Evolutionary conservation across 495 filamentous ascomycete genomes (phyloP).

Genomic region (Neurospora sp.): DNA sequence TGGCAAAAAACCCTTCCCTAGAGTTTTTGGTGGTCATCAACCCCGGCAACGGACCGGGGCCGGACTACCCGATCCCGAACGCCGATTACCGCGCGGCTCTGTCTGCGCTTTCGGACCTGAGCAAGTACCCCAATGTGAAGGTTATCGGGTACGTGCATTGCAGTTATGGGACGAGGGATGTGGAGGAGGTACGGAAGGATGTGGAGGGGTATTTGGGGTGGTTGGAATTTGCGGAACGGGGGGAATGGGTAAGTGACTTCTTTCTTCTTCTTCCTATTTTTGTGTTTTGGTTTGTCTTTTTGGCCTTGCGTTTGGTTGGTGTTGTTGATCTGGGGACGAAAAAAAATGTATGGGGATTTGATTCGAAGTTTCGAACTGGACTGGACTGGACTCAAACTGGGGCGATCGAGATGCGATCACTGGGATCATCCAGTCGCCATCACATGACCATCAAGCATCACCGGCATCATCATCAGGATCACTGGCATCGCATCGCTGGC

Average conservation of each 20-base stretch:
- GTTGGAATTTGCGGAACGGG: too few species aligned
- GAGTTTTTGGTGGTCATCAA: slow-evolving; percentile 48
- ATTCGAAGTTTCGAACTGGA: neutral
- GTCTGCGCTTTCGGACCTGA: slow-evolving; percentile 24
- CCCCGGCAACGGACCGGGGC: slow-evolving; percentile 44
- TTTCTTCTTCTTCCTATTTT: too few species aligned
- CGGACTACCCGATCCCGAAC: slow-evolving; percentile 30
- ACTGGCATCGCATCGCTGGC: neutral
- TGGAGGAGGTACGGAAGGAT: slow-evolving; percentile 31
- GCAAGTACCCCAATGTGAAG: slow-evolving; percentile 23
- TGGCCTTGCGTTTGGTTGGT: neutral
- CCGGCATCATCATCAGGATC: neutral
- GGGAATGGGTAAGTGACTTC: too few species aligned
- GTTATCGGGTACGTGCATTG: slow-evolving; percentile 48
- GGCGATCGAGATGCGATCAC: neutral
- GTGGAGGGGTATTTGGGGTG: neutral
- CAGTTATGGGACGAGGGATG: slow-evolving; percentile 36
- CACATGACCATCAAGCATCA: neutral
- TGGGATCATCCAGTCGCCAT: neutral
- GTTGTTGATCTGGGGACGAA: neutral
- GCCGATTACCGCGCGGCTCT: slow-evolving; percentile 43
- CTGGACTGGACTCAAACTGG: neutral
- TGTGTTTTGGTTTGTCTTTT: neutral
- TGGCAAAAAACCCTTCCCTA: slow-evolving; percentile 27
- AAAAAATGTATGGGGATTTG: neutral